Percentiles rank a stretch among this genome's conserved stretches.
Evolutionary conservation across 805 yeast species (phyloP).

Genomic region (Candida nemodendra): DNA sequence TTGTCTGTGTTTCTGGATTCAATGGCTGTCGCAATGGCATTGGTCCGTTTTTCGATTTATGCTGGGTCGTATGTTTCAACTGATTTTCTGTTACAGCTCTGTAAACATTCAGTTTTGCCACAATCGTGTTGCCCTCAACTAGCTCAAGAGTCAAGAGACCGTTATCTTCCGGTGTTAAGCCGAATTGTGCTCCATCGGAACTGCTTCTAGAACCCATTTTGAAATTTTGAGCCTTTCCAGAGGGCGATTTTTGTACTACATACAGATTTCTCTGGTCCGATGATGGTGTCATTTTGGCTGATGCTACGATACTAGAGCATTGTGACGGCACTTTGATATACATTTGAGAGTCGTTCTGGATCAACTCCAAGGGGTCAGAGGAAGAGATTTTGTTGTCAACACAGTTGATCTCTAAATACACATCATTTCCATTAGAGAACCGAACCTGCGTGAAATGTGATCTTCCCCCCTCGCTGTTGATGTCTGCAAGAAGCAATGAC

Average conservation of each 20-base stretch:
- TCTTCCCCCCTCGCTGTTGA: slow-evolving; percentile 1
- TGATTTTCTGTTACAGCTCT: no score
- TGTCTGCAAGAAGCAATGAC: slow-evolving; percentile 2
- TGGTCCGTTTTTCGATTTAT: no score
- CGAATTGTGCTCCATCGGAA: background rate
- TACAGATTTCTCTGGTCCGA: slow-evolving; percentile 1
- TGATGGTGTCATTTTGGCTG: background rate
- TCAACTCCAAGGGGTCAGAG: slow-evolving; percentile 8
- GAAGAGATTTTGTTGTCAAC: slow-evolving; percentile 6
- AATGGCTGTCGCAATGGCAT: no score
- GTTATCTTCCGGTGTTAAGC: slow-evolving; percentile 3
- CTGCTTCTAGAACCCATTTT: background rate
- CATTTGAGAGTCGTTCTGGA: slow-evolving; percentile 10
- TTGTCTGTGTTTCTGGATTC: background rate
- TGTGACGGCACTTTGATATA: slow-evolving; percentile 11
- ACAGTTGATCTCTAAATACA: slow-evolving; percentile 4
- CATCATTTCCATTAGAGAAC: background rate
- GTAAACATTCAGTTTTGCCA: slow-evolving; percentile 10
- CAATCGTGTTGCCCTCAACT: slow-evolving; percentile 2
- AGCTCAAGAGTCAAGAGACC: slow-evolving; percentile 11
- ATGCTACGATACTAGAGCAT: slow-evolving; percentile 1
- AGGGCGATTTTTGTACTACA: slow-evolving; percentile 6
- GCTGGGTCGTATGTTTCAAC: no score
- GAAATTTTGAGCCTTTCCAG: slow-evolving; percentile 3
- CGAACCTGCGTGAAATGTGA: slow-evolving; percentile 3